These are phyloP conservation scores for Phylloporus sp. DNA, from an alignment of 768 basidiomycete genomes.

Conservation along the genomic window DNA sequence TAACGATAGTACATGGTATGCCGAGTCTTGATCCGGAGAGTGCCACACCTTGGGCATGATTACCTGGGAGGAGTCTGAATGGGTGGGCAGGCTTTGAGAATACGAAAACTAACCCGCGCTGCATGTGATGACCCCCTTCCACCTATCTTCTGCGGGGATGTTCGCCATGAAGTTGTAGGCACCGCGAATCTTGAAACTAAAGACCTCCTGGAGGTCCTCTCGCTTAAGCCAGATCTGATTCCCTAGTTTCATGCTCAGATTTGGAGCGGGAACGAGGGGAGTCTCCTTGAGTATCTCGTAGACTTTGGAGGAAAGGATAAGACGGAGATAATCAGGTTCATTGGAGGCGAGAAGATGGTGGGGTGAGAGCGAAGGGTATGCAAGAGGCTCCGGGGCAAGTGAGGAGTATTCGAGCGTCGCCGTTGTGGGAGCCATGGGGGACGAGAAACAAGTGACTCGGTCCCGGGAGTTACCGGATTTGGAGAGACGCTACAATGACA, in stretches of 20 bases:
- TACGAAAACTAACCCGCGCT: conserved; percentile 89
- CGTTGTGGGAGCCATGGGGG: conserved; percentile 28
- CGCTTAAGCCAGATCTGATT: conserved; percentile 96
- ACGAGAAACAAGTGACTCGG: conserved; percentile 3
- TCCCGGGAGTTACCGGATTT: conserved; percentile 18
- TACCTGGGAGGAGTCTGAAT: conserved; percentile 51
- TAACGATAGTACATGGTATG: conserved; percentile 98
- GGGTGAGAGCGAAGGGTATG: conserved; percentile 62
- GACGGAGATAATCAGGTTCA: conserved; percentile 82
- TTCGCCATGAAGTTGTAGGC: conserved; percentile 99
- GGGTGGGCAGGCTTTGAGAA: neutral
- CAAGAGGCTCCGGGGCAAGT: conserved; percentile 58
- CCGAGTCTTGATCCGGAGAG: conserved; percentile 84
- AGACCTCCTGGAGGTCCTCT: conserved; percentile 95
- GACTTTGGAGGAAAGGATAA: conserved; percentile 86
- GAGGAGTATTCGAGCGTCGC: conserved; percentile 69
- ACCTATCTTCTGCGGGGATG: conserved; percentile 81
- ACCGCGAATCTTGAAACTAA: conserved; percentile 98
- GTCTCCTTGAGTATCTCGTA: conserved; percentile 89
- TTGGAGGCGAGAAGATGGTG: conserved; percentile 63
- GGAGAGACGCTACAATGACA: neutral
- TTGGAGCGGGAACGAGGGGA: conserved; percentile 81
- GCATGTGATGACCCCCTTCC: conserved; percentile 97
- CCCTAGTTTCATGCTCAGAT: conserved; percentile 83
- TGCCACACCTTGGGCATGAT: conserved; percentile 98